Evolutionary conservation across 306 rosid genomes (phyloP).

Genomic region (Styphnolobium japonicum): DNA sequence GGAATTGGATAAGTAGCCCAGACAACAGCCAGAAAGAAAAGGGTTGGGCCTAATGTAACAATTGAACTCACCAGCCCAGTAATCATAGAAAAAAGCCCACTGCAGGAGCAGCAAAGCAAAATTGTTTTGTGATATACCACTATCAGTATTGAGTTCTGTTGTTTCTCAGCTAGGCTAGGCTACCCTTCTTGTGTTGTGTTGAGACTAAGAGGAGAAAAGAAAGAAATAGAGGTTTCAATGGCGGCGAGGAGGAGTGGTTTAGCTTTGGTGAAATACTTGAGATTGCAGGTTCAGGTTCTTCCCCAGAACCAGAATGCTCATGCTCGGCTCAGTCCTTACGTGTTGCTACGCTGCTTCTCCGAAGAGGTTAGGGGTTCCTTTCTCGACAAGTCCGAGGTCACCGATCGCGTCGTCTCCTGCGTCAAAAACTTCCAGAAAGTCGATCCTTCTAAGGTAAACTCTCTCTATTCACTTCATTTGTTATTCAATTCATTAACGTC

Average conservation of each 20-base stretch:
- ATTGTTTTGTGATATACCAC: no score
- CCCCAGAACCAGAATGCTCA: conserved; percentile 4
- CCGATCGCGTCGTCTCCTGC: conserved; percentile 85
- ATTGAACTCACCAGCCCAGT: no score
- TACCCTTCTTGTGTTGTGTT: no score
- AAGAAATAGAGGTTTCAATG: conserved; percentile 33
- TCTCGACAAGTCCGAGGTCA: conserved; percentile 92
- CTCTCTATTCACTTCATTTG: neutral
- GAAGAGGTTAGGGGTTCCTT: conserved; percentile 80
- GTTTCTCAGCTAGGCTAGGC: no score
- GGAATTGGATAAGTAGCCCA: no score
- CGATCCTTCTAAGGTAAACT: conserved; percentile 76
- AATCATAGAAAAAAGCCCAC: no score
- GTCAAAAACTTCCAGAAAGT: conserved; percentile 96
- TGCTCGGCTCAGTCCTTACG: conserved; percentile 30
- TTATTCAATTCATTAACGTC: no score
- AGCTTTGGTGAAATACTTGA: conserved; percentile 60
- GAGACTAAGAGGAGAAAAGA: neutral
- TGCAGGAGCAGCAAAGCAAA: no score
- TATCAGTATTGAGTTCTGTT: no score
- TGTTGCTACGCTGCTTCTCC: conserved; percentile 56
- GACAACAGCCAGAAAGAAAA: no score
- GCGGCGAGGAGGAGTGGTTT: conserved; percentile 68
- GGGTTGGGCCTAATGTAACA: no score
- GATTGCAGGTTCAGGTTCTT: conserved; percentile 55